Evolutionary conservation across 306 rosid genomes (phyloP), one percentile per base, ranked within the genome.

Genomic region (Gynostemma pentaphyllum): DNA sequence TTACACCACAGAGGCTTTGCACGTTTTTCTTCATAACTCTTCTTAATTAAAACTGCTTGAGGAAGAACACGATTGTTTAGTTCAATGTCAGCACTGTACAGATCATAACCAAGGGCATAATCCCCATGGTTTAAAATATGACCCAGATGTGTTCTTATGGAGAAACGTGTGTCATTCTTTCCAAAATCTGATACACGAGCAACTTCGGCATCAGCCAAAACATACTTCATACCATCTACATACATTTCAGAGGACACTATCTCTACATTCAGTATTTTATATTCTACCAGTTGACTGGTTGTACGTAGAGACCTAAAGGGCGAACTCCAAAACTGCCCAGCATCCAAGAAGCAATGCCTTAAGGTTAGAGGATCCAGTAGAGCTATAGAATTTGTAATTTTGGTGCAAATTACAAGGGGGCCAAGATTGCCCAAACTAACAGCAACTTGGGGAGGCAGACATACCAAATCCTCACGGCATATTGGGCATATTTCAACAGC

Each of bases 21-120:
- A 0, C 76, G 78, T 67, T 50, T 83, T 71, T 87, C 95, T 81
- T 83, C 90, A 9, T 70, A 83, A 56, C 78, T 77, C 77, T 83
- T 87, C 87, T 72, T 87, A 50, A 83, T 45, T 50, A 87, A 67
- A 68, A 83, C 68, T 19, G 50, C 88, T 32, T 78, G n/a, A n/a
- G n/a, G n/a, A n/a, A n/a, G n/a, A n/a, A n/a, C n/a, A n/a, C n/a
- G n/a, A n/a, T n/a, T n/a, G n/a, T n/a, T n/a, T n/a, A n/a, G n/a
- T n/a, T n/a, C n/a, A n/a, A n/a, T n/a, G n/a, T n/a, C n/a, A n/a
- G n/a, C n/a, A n/a, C n/a, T n/a, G n/a, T n/a, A n/a, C n/a, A n/a
- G n/a, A n/a, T n/a, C n/a, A n/a, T n/a, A 87, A 62, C 95, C 90
- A 68, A 87, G 80, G 47, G 88, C 95, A 66, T 72, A 50, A 79